Evolutionary conservation across 768 basidiomycete genomes (phyloP), one percentile per base, ranked within the genome.

Genomic region (Mycena albidolilacea): DNA sequence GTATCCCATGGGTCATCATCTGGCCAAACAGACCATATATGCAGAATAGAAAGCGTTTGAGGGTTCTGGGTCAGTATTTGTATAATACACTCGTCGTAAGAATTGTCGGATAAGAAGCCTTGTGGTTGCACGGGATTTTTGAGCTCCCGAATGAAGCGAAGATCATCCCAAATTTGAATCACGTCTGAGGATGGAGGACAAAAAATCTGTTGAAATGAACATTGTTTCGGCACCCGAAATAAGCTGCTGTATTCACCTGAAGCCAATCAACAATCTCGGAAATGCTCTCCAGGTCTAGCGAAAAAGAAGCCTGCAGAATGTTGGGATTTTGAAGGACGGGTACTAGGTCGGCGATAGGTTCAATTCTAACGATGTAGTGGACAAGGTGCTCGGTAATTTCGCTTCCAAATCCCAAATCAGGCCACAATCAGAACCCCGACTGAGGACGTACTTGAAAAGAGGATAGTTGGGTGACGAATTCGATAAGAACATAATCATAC

Each of bases 151-250:
- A 60, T 12, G 14, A 44, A 69, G 39, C n/a, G 21, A 8, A 69
- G 50, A 55, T 69, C 43, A 3, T 55, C 48, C 68, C 68, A 69
- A 5, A 43, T 43, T 7, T 62, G n/a, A 44, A 69, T 54, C 14
- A 69, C 48, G 9, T 63, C 21, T 10, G 17, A 21, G 14, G 68
- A 60, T 17, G 37, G 50, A 12, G 21, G 23, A 3, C 19, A n/a
- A 62, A 14, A 55, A 12, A 15, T 23, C 68, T 69, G 60, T 19
- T 1, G 11, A 62, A 30, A 9, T 19, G 8, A 38, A 63, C 30
- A 3, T 19, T n/a, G 0, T 14, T 54, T 52, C 14, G 10, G 3
- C 8, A 10, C 37, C 9, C 11, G 1, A 3, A 15, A 19, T 1
- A 0, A 17, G 23, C 54, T 11, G 44, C 3, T 35, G 5, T 17